These are phyloP conservation scores for Monosporascus sp. DNA, from an alignment of 2,329 filamentous ascomycete species.

Conservation along the genomic window DNA sequence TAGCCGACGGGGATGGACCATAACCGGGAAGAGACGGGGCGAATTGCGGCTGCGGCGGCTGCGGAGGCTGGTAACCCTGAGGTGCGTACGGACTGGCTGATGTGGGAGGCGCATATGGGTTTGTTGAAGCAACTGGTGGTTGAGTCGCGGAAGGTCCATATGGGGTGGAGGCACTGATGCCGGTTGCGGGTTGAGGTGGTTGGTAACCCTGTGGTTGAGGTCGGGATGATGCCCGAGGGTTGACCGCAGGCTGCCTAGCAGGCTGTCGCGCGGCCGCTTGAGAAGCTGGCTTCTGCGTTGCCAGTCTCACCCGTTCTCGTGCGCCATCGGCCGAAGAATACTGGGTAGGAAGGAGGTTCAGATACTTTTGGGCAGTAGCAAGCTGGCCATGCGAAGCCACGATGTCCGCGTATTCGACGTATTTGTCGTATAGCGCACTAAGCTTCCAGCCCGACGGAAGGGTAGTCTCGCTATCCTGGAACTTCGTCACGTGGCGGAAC, in stretches of 20 bases:
- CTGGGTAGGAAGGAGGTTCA: slow-evolving; percentile 75
- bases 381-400: slow-evolving; percentile 86
- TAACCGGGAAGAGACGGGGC: slow-evolving; percentile 17
- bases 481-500: slow-evolving; percentile 91
- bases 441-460: slow-evolving; percentile 84
- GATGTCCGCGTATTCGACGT: slow-evolving; percentile 94
- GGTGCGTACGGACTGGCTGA: slow-evolving; percentile 29
- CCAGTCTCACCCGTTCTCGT: slow-evolving; percentile 76
- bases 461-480: slow-evolving; percentile 69
- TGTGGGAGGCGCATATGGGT: slow-evolving; percentile 44
- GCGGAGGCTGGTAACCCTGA: slow-evolving; percentile 52
- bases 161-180: slow-evolving; percentile 22
- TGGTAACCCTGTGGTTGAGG: slow-evolving; percentile 40
- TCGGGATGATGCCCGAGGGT: slow-evolving; percentile 29
- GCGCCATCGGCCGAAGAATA: slow-evolving; percentile 87
- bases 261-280: slow-evolving; percentile 23
- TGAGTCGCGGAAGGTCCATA: slow-evolving; percentile 26
- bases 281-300: slow-evolving; percentile 56
- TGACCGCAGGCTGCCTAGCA: slow-evolving; percentile 19
- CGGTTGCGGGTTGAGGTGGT: slow-evolving; percentile 34
- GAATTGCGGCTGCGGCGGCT: slow-evolving; percentile 22
- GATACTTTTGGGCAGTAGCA: slow-evolving; percentile 80
- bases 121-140: slow-evolving; percentile 30
- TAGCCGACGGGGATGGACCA: slow-evolving; percentile 32
- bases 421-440: slow-evolving; percentile 82